phyloP scores from a whole-genome alignment of 73 alveolate species.

The Durusdinium trenchii region DNA sequence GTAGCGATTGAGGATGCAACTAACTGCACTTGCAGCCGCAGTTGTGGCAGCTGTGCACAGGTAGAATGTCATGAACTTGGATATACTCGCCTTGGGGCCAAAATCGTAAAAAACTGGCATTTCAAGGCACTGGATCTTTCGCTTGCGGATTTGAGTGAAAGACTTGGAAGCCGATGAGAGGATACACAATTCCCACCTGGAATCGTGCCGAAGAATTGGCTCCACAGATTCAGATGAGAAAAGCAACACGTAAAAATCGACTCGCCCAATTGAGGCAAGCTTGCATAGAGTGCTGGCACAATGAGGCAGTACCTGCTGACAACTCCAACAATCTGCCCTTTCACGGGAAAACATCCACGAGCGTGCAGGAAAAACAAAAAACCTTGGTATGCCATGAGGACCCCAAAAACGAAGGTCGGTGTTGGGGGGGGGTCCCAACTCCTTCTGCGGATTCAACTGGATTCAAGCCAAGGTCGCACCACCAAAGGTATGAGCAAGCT shows the following conservation, averaged over 20 bases:
- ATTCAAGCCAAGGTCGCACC: conserved; percentile 10
- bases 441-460: too few relatives aligned
- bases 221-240: neutral
- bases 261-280: too few relatives aligned
- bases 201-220: neutral
- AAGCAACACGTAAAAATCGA: neutral
- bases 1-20: neutral
- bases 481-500: conserved; percentile 73
- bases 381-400: neutral
- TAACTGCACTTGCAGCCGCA: conserved; percentile 93
- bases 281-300: conserved; percentile 69
- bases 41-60: conserved; percentile 85
- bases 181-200: conserved; percentile 67
- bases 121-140: neutral
- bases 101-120: neutral
- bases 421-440: neutral
- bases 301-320: conserved; percentile 68
- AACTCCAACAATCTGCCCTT: neutral
- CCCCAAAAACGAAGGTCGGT: neutral
- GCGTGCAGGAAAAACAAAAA: neutral
- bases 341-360: neutral
- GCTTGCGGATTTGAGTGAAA: neutral
- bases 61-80: conserved; percentile 84
- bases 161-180: conserved; percentile 74
- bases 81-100: conserved; percentile 49